A percentile compares a stretch with the other conserved stretches of the same genome.
Conservation (phyloP, 208 protist genomes). For the Vickermania ingenoplastis region DNA sequence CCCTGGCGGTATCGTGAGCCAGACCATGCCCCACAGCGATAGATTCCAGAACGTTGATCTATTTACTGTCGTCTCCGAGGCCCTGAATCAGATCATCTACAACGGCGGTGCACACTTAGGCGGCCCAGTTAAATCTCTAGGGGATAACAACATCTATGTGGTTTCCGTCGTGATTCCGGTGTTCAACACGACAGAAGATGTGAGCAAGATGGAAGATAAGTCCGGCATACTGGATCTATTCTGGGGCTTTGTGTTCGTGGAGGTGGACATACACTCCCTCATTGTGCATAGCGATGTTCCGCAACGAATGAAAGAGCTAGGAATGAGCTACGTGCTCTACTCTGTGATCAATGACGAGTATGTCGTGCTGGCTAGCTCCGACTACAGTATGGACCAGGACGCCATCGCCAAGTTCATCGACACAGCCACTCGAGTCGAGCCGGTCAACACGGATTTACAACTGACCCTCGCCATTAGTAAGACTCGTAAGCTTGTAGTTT, state of each 20-base stretch:
- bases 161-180: conserved; percentile 12
- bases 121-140: background rate
- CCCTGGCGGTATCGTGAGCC: conserved; percentile 13
- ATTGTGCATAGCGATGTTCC: conserved; percentile 4
- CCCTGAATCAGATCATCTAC: background rate
- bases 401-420: background rate
- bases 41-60: background rate
- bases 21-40: conserved; percentile 4
- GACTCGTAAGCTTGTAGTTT: conserved; percentile 11
- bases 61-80: conserved; percentile 5
- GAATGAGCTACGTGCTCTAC: conserved; percentile 16
- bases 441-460: conserved; percentile 8
- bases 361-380: background rate
- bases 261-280: conserved; percentile 9
- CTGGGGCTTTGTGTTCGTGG: conserved; percentile 17
- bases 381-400: background rate
- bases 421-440: conserved; percentile 1
- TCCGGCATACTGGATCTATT: conserved; percentile 2
- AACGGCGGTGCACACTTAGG: background rate
- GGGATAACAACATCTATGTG: conserved; percentile 4
- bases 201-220: background rate
- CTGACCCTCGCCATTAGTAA: conserved; percentile 5
- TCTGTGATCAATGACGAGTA: conserved; percentile 4
- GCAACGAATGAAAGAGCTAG: background rate
- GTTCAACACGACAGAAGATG: conserved; percentile 5